Conservation (phyloP, 768 basidiomycete genomes). For the Boletales sp. region DNA sequence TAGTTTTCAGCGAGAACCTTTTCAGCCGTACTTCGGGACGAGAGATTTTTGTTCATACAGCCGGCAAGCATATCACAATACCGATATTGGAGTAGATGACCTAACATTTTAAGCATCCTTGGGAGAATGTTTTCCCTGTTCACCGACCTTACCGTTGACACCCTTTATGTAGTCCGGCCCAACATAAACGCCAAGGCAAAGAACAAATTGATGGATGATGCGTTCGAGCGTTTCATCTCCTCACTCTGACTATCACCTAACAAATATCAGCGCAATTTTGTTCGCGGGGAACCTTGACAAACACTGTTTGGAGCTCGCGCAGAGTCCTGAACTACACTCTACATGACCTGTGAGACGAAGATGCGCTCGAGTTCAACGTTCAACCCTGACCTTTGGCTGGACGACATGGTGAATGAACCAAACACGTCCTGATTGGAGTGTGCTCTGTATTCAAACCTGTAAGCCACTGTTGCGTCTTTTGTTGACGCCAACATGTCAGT, state of each 20-base stretch:
- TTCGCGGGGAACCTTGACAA: conserved; percentile 58
- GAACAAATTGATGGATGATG: conserved; percentile 23
- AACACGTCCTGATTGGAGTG: no score
- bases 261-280: conserved; percentile 38
- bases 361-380: no score
- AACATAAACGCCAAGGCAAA: conserved; percentile 27
- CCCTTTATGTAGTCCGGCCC: conserved; percentile 17
- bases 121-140: conserved; percentile 22
- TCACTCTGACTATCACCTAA: neutral
- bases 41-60: no score
- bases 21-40: no score
- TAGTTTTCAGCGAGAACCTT: no score
- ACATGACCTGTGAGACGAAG: no score
- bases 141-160: neutral
- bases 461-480: neutral
- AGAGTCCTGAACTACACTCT: conserved; percentile 52
- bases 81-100: no score
- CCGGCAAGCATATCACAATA: no score
- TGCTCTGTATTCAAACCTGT: no score
- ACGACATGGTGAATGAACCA: no score
- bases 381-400: no score
- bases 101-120: conserved; percentile 28
- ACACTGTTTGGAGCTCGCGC: conserved; percentile 57
- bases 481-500: conserved; percentile 12
- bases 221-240: neutral